Conservation (phyloP, 495 filamentous ascomycete species). For the Ramalina peruviana region DNA sequence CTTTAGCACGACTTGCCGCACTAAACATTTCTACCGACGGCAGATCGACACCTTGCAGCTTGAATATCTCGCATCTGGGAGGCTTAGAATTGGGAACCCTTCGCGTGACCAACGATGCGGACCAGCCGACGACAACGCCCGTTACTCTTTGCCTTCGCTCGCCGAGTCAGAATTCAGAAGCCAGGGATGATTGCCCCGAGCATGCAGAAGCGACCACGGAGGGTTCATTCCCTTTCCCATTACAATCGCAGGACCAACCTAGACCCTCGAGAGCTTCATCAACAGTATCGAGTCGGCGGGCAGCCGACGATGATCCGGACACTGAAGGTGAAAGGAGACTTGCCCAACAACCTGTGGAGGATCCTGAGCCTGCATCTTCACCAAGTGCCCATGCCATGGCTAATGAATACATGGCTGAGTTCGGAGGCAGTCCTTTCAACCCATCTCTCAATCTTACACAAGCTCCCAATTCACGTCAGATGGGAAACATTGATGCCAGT, state of each 20-base stretch:
- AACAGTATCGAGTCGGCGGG: neutral
- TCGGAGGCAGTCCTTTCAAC: conserved; percentile 7
- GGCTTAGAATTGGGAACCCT: conserved; percentile 35
- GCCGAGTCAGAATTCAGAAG: conserved; percentile 7
- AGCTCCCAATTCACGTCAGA: too few species aligned
- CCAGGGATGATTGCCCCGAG: neutral
- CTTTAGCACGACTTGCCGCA: conserved; percentile 12
- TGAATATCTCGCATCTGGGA: conserved; percentile 35
- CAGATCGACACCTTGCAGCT: conserved; percentile 27
- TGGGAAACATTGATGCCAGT: neutral
- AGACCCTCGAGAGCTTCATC: neutral
- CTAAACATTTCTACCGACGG: conserved; percentile 10
- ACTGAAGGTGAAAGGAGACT: too few species aligned
- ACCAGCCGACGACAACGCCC: conserved; percentile 30
- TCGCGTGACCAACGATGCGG: conserved; percentile 34
- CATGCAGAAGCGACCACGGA: neutral
- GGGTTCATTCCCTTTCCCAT: neutral
- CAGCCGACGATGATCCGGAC: neutral
- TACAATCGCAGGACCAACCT: neutral
- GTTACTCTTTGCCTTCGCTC: neutral
- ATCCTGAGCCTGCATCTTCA: neutral
- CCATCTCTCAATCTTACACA: neutral
- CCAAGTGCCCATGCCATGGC: conserved; percentile 2
- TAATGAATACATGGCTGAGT: conserved; percentile 13
- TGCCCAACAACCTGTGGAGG: neutral